phyloP scores from a whole-genome alignment of 1,139 yeast species.

The Hansenula lynferdii region DNA sequence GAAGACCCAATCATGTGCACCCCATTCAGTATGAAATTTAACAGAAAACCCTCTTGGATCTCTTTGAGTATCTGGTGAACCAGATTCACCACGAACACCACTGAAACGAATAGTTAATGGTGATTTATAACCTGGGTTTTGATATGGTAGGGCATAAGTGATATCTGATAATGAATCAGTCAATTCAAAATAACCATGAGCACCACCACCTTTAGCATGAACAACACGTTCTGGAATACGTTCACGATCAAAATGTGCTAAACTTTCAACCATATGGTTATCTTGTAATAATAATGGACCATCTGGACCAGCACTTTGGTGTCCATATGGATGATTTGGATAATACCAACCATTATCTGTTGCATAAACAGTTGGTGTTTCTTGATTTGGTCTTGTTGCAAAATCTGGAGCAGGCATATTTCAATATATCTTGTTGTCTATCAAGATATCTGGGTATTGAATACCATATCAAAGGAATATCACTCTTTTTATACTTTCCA shows the following conservation, averaged over 20 bases:
- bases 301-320: conserved; percentile 61
- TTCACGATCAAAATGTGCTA: conserved; percentile 84
- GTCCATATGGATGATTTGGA: conserved; percentile 51
- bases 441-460: too few species aligned
- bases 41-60: conserved; percentile 88
- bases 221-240: conserved; percentile 88
- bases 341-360: conserved; percentile 65
- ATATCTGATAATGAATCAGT: conserved; percentile 80
- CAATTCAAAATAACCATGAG: conserved; percentile 73
- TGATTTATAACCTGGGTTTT: conserved; percentile 72
- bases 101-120: conserved; percentile 73
- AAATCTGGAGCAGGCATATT: conserved; percentile 34
- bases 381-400: conserved; percentile 9
- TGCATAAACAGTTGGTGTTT: conserved; percentile 45
- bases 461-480: too few species aligned
- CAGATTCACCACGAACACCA: conserved; percentile 86
- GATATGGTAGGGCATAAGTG: conserved; percentile 65
- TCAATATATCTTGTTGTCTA: too few species aligned
- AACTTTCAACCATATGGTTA: conserved; percentile 67
- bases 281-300: conserved; percentile 81
- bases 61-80: conserved; percentile 82
- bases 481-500: too few species aligned
- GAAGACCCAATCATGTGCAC: conserved; percentile 83
- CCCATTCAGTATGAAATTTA: conserved; percentile 84
- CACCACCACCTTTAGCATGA: conserved; percentile 89